Evolutionary conservation across 78 protist species (phyloP), one percentile per base, ranked within the genome.

Genomic region (Dictyostelium capitatum): DNA sequence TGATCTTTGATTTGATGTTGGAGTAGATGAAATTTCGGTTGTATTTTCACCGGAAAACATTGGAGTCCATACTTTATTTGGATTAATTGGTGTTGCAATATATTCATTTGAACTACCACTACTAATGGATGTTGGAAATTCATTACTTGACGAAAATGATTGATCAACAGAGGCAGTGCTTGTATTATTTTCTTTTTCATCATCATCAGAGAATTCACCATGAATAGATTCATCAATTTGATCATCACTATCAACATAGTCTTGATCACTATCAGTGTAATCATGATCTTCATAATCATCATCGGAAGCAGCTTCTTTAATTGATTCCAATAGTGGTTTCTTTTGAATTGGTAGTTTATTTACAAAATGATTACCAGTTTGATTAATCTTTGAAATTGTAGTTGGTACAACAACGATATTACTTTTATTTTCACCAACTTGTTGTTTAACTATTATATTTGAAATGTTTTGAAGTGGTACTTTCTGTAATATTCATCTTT

Each of bases 401-500:
- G 79, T 20, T 10, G 79, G 79, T 41, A 14, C 17, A 7, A 17
- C 9, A 9, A 23, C 6, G 8, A 28, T 23, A 20, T 25, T 62
- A 37, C 10, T 37, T 3, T 37, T 19, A 25, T 37, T 37, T 30
- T 1, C 25, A 3, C 19, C 59, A 17, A 11, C 19, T 54, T 15
- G 43, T 37, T 37, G 43, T 37, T 37, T 37, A 62, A 17, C 70
- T 15, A 62, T 62, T 11, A 81, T 65, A 65, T 81, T 81, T 28
- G 67, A 70, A 25, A 81, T 51, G 7, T 70, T 37, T 65, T 81
- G 89, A 14, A 81, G 48, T 43, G 89, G 89, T n/a, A 81, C 46
- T 73, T 81, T 81, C 53, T 81, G 28, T 25, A 62, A 59, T 19
- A 59, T n/a, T n/a, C n/a, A n/a, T n/a, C n/a, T n/a, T n/a, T n/a